These are phyloP conservation scores for Scleromitrula shiraiana DNA, from an alignment of 2,329 filamentous ascomycete genomes.

Conservation along the genomic window DNA sequence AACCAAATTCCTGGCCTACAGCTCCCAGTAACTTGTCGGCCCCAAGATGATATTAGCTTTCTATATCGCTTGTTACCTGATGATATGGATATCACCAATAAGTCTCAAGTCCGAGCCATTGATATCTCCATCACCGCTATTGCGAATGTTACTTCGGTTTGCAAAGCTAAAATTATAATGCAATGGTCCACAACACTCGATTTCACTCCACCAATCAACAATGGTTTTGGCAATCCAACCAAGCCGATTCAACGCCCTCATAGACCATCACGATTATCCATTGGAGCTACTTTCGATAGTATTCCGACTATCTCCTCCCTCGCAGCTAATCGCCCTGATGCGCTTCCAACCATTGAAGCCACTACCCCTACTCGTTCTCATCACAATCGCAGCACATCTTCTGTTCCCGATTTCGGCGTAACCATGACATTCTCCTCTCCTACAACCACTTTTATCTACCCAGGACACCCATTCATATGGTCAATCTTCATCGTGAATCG, in stretches of 20 bases:
- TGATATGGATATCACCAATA: constrained; percentile 31
- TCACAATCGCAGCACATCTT: constrained; percentile 33
- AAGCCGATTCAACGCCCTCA: constrained; percentile 54
- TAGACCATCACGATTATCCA: constrained; percentile 56
- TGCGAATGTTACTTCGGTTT: constrained; percentile 48
- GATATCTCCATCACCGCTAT: constrained; percentile 53
- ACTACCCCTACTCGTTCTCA: constrained; percentile 20
- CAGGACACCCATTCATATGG: constrained; percentile 64
- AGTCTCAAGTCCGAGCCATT: constrained; percentile 42
- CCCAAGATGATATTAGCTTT: constrained; percentile 69
- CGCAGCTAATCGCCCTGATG: constrained; percentile 49
- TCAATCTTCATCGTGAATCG: constrained; percentile 70
- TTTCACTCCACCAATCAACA: constrained; percentile 58
- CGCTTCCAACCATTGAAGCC: constrained; percentile 52
- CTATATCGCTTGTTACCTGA: constrained; percentile 57
- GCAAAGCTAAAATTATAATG: constrained; percentile 54
- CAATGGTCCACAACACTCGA: constrained; percentile 62
- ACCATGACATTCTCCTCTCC: constrained; percentile 68
- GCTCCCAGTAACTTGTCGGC: constrained; percentile 54
- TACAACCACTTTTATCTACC: constrained; percentile 46
- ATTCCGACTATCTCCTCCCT: constrained; percentile 49
- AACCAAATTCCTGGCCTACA: constrained; percentile 40
- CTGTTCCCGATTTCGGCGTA: constrained; percentile 56
- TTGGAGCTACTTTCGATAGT: constrained; percentile 44
- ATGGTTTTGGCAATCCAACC: constrained; percentile 49